These are phyloP conservation scores for Lipomyces lipofer DNA, from an alignment of 805 yeast species.

Conservation along the genomic window DNA sequence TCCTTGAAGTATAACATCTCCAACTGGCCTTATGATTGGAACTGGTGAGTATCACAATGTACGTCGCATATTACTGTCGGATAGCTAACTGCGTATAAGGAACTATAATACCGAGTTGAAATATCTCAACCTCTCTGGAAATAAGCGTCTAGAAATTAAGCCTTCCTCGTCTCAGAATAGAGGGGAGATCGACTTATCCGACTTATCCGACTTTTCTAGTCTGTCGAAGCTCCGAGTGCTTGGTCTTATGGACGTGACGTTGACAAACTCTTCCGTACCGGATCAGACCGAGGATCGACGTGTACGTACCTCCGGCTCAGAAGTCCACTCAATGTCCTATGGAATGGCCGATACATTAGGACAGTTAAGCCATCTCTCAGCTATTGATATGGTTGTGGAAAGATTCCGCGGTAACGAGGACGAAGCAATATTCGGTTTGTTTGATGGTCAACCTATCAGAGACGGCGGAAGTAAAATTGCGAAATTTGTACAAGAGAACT, in stretches of 20 bases:
- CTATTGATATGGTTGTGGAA: conserved; percentile 83
- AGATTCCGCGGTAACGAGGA: conserved; percentile 82
- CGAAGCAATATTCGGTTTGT: conserved; percentile 76
- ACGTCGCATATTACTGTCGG: not conserved
- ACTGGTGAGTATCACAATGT: conserved; percentile 55
- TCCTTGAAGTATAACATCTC: conserved; percentile 87
- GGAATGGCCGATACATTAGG: conserved; percentile 93
- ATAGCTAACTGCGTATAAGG: conserved; percentile 4
- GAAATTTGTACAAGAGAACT: conserved; percentile 67
- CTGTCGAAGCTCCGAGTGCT: conserved; percentile 68
- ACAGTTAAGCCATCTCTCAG: conserved; percentile 57
- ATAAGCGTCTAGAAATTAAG: conserved; percentile 85
- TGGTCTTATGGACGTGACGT: conserved; percentile 93
- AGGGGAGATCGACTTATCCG: conserved; percentile 46
- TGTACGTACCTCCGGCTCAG: conserved; percentile 86
- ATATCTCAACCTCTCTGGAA: conserved; percentile 88
- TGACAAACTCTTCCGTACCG: conserved; percentile 84
- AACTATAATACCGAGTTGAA: conserved; percentile 71
- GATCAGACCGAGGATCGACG: conserved; percentile 82
- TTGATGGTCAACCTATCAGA: conserved; percentile 71
- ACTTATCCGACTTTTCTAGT: conserved; percentile 67
- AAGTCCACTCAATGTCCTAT: conserved; percentile 69
- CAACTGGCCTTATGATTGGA: conserved; percentile 96
- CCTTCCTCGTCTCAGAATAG: conserved; percentile 53
- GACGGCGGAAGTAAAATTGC: conserved; percentile 51